Evolutionary conservation across 331 rosid genomes (phyloP).

Genomic region (Malus hybrid): DNA sequence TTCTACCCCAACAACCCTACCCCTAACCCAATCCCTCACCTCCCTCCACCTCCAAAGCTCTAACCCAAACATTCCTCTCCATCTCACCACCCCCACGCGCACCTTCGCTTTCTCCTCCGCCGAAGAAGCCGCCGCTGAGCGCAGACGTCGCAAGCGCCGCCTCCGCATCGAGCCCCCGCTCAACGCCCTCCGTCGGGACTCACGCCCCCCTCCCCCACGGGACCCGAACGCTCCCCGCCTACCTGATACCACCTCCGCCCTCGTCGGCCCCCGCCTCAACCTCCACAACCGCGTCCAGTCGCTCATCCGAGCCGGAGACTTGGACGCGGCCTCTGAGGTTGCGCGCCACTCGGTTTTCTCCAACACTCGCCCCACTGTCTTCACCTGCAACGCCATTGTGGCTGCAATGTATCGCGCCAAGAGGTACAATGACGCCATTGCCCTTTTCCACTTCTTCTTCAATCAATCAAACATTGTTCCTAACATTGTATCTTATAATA

Average conservation of each 20-base stretch:
- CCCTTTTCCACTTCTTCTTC: conserved; percentile 86
- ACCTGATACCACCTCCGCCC: conserved; percentile 79
- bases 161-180: conserved; percentile 93
- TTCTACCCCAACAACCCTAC: conserved; percentile 4
- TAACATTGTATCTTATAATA: conserved; percentile 79
- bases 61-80: background rate
- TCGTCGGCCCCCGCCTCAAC: conserved; percentile 77
- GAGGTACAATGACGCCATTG: conserved; percentile 71
- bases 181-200: conserved; percentile 64
- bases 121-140: conserved; percentile 93
- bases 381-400: conserved; percentile 89
- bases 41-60: conserved; percentile 12
- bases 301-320: conserved; percentile 85
- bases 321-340: conserved; percentile 72
- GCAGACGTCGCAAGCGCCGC: conserved; percentile 87
- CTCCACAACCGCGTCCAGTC: conserved; percentile 96
- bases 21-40: conserved; percentile 2
- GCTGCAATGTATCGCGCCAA: conserved; percentile 90
- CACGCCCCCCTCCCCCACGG: conserved; percentile 42
- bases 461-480: conserved; percentile 78
- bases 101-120: conserved; percentile 83
- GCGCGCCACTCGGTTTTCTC: conserved; percentile 85
- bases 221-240: conserved; percentile 92
- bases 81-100: conserved; percentile 23
- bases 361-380: conserved; percentile 79